Base-by-base conservation (phyloP, 768 basidiomycete species). In the Termitomyces titanicus region DNA sequence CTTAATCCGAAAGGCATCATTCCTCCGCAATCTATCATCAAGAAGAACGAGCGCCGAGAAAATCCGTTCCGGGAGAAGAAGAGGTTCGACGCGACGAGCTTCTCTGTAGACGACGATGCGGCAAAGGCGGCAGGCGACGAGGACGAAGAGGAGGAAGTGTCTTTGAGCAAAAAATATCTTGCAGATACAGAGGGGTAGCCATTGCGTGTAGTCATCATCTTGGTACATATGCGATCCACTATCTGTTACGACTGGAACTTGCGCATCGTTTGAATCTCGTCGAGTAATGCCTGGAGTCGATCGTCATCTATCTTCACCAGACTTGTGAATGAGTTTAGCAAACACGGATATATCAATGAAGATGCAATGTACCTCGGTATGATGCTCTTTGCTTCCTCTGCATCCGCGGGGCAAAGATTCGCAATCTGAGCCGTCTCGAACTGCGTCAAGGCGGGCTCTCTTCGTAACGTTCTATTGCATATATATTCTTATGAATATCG, bases 371-470 rank as follows among this genome's bases (percentile, higher is more conserved):
- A 88, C 93, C 92, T 95, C 7, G 94, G 94, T 33, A 96, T 76
- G 51, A 94, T 80, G 63, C 93, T 93, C 75, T 94, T 95, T 25
- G 93, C 89, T 70, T 96, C 94, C 61, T 96, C 94, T 4, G 90
- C 81, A 55, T 86, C 85, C 38, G 85, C 89, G 13, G 94, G 94
- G 65, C 91, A 93, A 52, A 96, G 70, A 64, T 96, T 96, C 15
- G 92, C 92, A 51, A 96, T 89, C 66, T 96, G 94, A 2, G 93
- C 92, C 4, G 89, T 89, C 74, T 96, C 94, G 61, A 94, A 95
- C 64, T 91, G 90, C 2, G 92, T 92, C 37, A 96, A 68, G 2
- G 84, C 84, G 0, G 86, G 82, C 64, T 94, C 91, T 60, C 91
- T 78, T 48, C 88, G 81, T 7, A 95, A 72, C 1, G 89, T 90